Evolutionary conservation across 2,329 filamentous ascomycete genomes (phyloP), one percentile per base, ranked within the genome.

Genomic region (Aspergillus sp.): DNA sequence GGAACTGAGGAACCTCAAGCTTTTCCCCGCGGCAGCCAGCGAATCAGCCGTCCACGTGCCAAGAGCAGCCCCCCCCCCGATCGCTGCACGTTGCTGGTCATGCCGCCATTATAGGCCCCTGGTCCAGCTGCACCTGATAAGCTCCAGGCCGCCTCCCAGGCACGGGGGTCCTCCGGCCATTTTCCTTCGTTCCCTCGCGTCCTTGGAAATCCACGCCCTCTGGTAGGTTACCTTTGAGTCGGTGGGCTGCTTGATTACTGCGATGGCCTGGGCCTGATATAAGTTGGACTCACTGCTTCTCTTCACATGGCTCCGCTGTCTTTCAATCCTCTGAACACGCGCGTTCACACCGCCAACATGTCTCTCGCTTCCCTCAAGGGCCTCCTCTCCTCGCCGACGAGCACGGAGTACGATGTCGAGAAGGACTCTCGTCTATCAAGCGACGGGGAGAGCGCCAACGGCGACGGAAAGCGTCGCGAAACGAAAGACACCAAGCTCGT

Each of bases 351-450:
- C 15, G 22, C 51, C 24, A 62, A 24, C 19, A 73, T 74, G 70
- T 73, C 70, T n/a, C 59, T 73, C 37, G 63, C 62, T 30, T 69
- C 68, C 27, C 22, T 68, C 33, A 70, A 64, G 54, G 67, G 65
- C 49, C 59, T 73, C 12, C 66, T 74, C 51, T 68, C 70, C 11
- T 59, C 64, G n/a, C 56, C 64, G 20, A 56, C 63, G 3, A 59
- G 62, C 19, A 56, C 63, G 1, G 64, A 63, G 34, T 58, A 54
- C 13, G 71, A 73, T 24, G 56, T 68, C 30, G 71, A 74, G 49
- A 74, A 74, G 40, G 65, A 68, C 19, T 34, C 51, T 46, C 61
- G 58, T 15, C 9, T 5, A 1, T 49, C 44, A n/a, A 56, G 51
- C 20, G 64, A 66, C 33, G 51, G 51, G 19, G 65, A 64, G 27